Evolutionary conservation across 1,284 basidiomycete genomes (phyloP).

Genomic region (Leccinum laetum): DNA sequence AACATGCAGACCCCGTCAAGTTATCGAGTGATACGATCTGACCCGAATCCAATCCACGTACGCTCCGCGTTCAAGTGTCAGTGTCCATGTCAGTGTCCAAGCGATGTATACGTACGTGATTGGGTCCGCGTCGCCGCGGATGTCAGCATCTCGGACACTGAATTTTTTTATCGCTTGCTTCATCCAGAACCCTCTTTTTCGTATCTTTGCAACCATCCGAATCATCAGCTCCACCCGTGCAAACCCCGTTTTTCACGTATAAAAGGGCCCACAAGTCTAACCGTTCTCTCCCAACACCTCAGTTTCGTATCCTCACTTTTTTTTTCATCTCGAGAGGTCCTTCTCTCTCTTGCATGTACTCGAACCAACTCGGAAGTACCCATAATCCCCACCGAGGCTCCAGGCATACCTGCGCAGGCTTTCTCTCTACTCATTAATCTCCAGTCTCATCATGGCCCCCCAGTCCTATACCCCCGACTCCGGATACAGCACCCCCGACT

Average conservation of each 20-base stretch:
- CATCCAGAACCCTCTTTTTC: not conserved
- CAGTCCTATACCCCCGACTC: constrained; percentile 50
- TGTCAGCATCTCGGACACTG: constrained; percentile 20
- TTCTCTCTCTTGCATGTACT: constrained; percentile 73
- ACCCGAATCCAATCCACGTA: not conserved
- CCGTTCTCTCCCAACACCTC: not conserved
- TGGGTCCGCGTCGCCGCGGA: constrained; percentile 10
- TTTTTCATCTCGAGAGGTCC: constrained; percentile 19
- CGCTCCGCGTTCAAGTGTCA: not conserved
- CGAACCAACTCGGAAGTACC: constrained; percentile 78
- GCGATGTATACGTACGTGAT: constrained; percentile 8
- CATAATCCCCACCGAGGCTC: constrained; percentile 79
- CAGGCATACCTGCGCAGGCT: constrained; percentile 69
- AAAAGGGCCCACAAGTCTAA: constrained; percentile 16
- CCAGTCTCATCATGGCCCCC: constrained; percentile 48
- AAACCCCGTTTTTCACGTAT: constrained; percentile 29
- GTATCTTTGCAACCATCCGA: not conserved
- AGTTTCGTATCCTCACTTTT: not conserved
- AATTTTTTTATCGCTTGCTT: constrained; percentile 2
- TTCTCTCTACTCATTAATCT: constrained; percentile 53
- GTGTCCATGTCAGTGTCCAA: no score
- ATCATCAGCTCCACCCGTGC: not conserved
- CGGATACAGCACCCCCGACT: constrained; percentile 65
- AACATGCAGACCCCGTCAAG: not conserved
- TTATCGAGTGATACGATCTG: not conserved